Base-by-base conservation (phyloP, 495 filamentous ascomycete genomes). In the Penicillium nucicola region DNA sequence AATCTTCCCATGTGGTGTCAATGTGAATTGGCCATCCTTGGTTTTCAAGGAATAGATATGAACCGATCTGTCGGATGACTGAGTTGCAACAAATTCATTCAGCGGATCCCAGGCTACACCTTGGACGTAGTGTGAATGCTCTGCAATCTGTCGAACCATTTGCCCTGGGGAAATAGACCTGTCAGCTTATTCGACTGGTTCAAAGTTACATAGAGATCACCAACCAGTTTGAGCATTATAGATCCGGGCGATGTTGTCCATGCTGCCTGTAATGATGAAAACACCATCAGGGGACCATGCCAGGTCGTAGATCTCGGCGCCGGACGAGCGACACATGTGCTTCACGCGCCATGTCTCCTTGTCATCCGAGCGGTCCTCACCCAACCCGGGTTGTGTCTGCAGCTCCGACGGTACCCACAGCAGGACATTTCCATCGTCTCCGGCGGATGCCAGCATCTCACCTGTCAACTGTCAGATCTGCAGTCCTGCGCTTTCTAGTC, bases 81-180 rank as follows among this genome's bases (percentile, higher is more conserved):
- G 93, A 17, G 93, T 99, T 17, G 95, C 93, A 38, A 99, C 88
- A 66, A 88, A 99, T 74, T 99, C 93, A 67, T 99, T 99, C 23
- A 96, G 72, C 30, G 93, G 93, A 70, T 99, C 93, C 93, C 93
- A 99, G 2, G 95, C 91, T 14, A 99, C 93, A 31, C 93, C 93
- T 72, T 99, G 93, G 15, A 99, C 93, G 61, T 97, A 99, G 68
- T 99, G 93, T 60, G 92, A 96, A 72, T 99, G 93, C 65, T 99
- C 93, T 35, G 93, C 95, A 55, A 99, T 99, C 65, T 97, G 92
- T 45, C 93, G 85, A 48, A 99, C 86, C 60, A 92, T 84, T 74
- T 86, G 84, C 23, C 93, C 92, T 96, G 52, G 10, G 44, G 19
- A 12, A 12, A 36, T 25, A 35, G 61, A 23, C 62, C 9, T 32